Conservation (phyloP, 108 stramenopile species). For the Nannochloropsis gaditana region DNA sequence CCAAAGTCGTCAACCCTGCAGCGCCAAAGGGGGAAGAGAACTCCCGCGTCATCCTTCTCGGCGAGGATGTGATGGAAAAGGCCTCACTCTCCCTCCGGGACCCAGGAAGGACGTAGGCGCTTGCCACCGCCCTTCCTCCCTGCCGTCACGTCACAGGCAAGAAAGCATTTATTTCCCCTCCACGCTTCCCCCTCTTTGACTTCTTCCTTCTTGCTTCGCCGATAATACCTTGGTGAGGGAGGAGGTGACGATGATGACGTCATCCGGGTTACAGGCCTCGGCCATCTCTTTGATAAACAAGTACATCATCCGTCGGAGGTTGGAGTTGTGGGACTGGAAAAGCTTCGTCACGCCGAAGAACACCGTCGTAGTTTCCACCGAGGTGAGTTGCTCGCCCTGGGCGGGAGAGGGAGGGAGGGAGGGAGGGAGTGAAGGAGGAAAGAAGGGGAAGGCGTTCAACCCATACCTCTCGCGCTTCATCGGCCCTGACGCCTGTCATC, state of each 20-base stretch:
- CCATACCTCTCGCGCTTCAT: no score
- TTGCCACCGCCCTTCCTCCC: no score
- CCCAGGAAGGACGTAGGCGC: no score
- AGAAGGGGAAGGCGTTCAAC: neutral
- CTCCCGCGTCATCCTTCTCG: no score
- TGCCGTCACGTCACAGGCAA: no score
- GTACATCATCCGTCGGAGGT: conserved; percentile 55
- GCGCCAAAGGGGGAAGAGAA: no score
- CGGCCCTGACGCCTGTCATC: no score
- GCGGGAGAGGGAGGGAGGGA: conserved; percentile 20
- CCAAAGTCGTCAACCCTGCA: no score
- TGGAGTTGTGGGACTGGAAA: conserved; percentile 75
- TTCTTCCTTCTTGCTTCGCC: neutral
- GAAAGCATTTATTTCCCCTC: no score
- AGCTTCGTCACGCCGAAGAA: conserved; percentile 99
- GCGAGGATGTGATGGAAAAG: no score
- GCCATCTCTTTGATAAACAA: conserved; percentile 99
- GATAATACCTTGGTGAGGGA: neutral
- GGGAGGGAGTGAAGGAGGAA: neutral
- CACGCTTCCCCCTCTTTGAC: no score
- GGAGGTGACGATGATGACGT: conserved; percentile 82
- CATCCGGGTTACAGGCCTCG: conserved; percentile 92
- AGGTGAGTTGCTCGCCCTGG: conserved; percentile 8
- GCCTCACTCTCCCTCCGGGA: no score
- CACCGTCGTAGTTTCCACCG: conserved; percentile 67